Evolutionary conservation across 768 basidiomycete genomes (phyloP), one percentile per base, ranked within the genome.

Genomic region (Russula virescens): DNA sequence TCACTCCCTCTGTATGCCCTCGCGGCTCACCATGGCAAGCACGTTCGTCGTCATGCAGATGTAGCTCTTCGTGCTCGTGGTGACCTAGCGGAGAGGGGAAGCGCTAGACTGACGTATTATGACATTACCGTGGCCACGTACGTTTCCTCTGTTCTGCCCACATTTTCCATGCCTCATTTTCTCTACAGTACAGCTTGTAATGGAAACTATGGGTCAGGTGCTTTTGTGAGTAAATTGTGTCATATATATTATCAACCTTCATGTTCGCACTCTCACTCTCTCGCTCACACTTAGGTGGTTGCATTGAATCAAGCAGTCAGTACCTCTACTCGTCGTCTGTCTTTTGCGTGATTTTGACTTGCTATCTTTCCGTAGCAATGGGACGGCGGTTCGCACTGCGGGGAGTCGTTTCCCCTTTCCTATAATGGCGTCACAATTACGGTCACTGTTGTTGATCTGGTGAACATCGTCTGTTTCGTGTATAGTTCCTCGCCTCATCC

Each of bases 401-500:
- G n/a, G n/a, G n/a, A n/a, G n/a, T n/a, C n/a, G n/a, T 81, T 80
- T 70, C 74, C 79, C 11, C 84, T 93, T 73, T 74, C 76, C 5
- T 84, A 78, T 68, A 76, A 77, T 43, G 88, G 88, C 61, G 85
- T 83, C 70, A 81, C 81, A 1, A 75, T 83, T 13, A 59, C 58
- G 1, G 89, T 89, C 5, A 72, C 66, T 1, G 82, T 92, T 68
- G 77, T 79, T 74, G 89, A 91, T 72, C 73, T 80, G 83, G 87
- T 85, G 54, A 65, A 69, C 54, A 60, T 61, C 35, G 16, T 42
- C 40, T 51, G 11, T 23, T 34, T 35, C 11, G 21, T 34, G 31
- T 31, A 31, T 1, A 8, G 3, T 10, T 26, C n/a, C 23, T n/a
- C 26, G 25, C 16, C 28, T 59, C 19, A 57, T 48, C 6, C n/a